These are phyloP conservation scores for Talaromyces sp. DNA, from an alignment of 2,329 filamentous ascomycete species.

Conservation along the genomic window DNA sequence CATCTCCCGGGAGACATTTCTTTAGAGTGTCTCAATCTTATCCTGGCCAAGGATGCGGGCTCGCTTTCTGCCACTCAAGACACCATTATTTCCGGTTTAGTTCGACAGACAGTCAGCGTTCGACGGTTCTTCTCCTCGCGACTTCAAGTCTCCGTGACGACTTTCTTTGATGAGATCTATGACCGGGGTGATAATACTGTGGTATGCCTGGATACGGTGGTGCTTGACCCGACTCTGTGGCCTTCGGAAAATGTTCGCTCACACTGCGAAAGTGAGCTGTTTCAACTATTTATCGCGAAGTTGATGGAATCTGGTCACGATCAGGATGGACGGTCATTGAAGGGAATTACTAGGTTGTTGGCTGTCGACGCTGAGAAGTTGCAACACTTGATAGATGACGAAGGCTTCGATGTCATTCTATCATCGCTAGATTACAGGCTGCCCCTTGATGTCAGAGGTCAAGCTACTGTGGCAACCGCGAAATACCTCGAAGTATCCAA, in stretches of 20 bases:
- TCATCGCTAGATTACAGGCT: constrained; percentile 82
- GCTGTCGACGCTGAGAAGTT: constrained; percentile 54
- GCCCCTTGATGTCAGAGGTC: constrained; percentile 68
- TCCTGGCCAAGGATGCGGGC: constrained; percentile 39
- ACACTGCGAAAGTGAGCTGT: constrained; percentile 49
- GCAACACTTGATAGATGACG: constrained; percentile 57
- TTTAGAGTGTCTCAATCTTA: constrained; percentile 44
- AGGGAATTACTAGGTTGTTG: constrained; percentile 59
- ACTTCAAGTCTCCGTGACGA: constrained; percentile 46
- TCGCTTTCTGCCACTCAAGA: constrained; percentile 44
- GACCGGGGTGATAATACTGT: constrained; percentile 49
- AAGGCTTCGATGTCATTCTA: constrained; percentile 81
- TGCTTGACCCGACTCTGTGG: constrained; percentile 49
- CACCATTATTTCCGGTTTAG: constrained; percentile 48
- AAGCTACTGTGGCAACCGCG: constrained; percentile 77
- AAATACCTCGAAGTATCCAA: constrained; percentile 78
- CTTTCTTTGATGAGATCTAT: constrained; percentile 51
- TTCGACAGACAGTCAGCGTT: constrained; percentile 44
- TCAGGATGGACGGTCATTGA: constrained; percentile 59
- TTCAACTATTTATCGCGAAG: constrained; percentile 73
- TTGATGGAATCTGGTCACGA: constrained; percentile 90
- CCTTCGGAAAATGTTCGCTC: constrained; percentile 42
- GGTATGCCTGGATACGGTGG: constrained; percentile 48
- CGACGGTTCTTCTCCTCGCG: constrained; percentile 45
- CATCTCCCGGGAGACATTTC: constrained; percentile 44